These are phyloP conservation scores for Populus tomentosa DNA, from an alignment of 441 rosid genomes.

Conservation along the genomic window DNA sequence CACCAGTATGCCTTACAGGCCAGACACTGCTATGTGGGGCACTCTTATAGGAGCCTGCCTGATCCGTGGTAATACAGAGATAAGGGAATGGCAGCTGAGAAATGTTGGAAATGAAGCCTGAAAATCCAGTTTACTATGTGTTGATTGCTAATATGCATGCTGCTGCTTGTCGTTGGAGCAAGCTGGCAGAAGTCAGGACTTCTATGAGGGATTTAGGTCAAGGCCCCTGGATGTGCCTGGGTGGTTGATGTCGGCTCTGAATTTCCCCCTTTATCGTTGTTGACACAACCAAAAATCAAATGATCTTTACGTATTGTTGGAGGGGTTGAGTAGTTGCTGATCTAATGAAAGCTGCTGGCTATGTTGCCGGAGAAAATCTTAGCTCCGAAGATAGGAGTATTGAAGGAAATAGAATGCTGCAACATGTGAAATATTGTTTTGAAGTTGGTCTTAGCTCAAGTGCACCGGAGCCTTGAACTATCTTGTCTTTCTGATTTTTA, in stretches of 20 bases:
- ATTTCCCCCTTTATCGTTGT: background rate
- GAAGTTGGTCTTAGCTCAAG: background rate
- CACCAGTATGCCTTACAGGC: slow-evolving; percentile 46
- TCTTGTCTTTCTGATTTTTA: background rate
- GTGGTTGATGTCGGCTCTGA: slow-evolving; percentile 18
- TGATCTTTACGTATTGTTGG: slow-evolving; percentile 49
- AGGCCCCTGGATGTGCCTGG: slow-evolving; percentile 74
- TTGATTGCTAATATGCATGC: slow-evolving; percentile 69
- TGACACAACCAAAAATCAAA: slow-evolving; percentile 43
- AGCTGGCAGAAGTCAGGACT: slow-evolving; percentile 59
- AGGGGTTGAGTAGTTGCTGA: slow-evolving; percentile 42
- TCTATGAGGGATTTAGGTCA: slow-evolving; percentile 62
- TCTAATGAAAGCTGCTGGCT: slow-evolving; percentile 44
- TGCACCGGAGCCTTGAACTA: background rate
- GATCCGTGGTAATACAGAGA: slow-evolving; percentile 44
- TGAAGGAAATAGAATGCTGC: slow-evolving; percentile 29
- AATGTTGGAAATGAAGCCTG: slow-evolving; percentile 51
- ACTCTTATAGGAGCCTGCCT: slow-evolving; percentile 67
- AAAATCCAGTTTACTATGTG: slow-evolving; percentile 57
- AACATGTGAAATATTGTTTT: background rate
- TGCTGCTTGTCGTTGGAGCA: slow-evolving; percentile 57
- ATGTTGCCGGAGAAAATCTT: slow-evolving; percentile 22
- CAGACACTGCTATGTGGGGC: slow-evolving; percentile 63
- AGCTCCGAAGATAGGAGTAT: slow-evolving; percentile 30
- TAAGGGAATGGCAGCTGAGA: slow-evolving; percentile 76